Evolutionary conservation across 768 basidiomycete species (phyloP).

Genomic region (Lactarius pseudohatsudake): DNA sequence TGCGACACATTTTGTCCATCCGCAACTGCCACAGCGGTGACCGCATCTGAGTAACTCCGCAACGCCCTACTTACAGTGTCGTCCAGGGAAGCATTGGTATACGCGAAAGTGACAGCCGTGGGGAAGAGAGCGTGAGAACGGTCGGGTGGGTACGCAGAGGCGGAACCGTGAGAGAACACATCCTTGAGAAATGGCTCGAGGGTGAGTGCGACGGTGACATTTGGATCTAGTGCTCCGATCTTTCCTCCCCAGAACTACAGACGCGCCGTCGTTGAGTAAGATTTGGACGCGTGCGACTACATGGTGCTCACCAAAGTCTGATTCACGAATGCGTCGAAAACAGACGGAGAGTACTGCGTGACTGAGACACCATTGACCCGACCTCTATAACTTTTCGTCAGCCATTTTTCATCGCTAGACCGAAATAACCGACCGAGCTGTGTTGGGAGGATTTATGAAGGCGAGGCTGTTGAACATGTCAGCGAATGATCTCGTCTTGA

Average conservation of each 20-base stretch:
- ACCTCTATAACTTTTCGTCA: neutral
- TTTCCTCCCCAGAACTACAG: constrained; percentile 6
- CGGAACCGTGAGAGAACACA: neutral
- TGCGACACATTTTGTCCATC: too few relatives aligned
- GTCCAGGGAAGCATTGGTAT: neutral
- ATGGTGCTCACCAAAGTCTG: neutral
- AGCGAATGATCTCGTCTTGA: constrained; percentile 5
- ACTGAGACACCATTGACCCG: neutral
- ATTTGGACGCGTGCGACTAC: neutral
- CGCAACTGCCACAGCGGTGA: neutral
- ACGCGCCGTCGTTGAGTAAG: neutral
- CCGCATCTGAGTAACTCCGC: neutral
- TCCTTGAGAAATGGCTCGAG: neutral
- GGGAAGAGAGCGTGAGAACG: neutral
- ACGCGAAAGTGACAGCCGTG: neutral
- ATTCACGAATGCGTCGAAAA: constrained; percentile 2
- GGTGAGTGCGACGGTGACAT: neutral
- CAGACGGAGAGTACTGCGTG: constrained; percentile 1
- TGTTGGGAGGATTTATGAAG: neutral
- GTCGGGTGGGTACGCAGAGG: neutral
- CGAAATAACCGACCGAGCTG: neutral
- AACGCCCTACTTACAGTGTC: neutral
- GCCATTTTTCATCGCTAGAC: too few relatives aligned
- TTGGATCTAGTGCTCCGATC: neutral
- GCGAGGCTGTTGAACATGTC: neutral